These are phyloP conservation scores for Wickerhamiella kurtzmanii DNA, from an alignment of 805 yeast genomes.

Conservation along the genomic window DNA sequence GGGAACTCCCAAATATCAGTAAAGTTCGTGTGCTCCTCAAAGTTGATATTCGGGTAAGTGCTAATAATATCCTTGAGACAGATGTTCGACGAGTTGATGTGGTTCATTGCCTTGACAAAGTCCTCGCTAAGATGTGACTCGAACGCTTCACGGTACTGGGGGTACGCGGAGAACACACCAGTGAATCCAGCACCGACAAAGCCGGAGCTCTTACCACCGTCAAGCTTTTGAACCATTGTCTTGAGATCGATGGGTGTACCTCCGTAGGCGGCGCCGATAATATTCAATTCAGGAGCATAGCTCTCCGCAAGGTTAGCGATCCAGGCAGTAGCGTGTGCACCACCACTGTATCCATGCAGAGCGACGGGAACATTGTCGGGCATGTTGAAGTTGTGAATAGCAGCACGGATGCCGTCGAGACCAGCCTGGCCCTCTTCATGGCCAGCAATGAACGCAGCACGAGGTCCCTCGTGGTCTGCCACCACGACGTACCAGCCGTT, in stretches of 20 bases:
- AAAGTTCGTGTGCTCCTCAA: not conserved
- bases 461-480: conserved; percentile 24
- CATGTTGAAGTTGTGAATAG: not conserved
- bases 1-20: not conserved
- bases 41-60: not conserved
- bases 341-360: conserved; percentile 12
- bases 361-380: conserved; percentile 1
- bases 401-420: conserved; percentile 21
- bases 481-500: conserved; percentile 12
- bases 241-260: conserved; percentile 13
- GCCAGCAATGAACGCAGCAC: conserved; percentile 22
- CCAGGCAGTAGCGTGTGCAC: conserved; percentile 20
- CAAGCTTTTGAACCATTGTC: conserved; percentile 10
- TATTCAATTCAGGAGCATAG: conserved; percentile 21
- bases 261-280: conserved; percentile 17
- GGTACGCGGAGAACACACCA: conserved; percentile 19
- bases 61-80: not conserved
- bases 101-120: not conserved
- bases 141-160: conserved; percentile 8
- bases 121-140: not conserved
- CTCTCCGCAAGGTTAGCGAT: conserved; percentile 19
- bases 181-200: conserved; percentile 17
- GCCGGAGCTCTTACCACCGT: conserved; percentile 15
- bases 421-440: conserved; percentile 18
- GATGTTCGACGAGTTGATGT: not conserved